Evolutionary conservation across 257 asterid species (phyloP), one percentile per base, ranked within the genome.

Genomic region (Hygrophila difformis): DNA sequence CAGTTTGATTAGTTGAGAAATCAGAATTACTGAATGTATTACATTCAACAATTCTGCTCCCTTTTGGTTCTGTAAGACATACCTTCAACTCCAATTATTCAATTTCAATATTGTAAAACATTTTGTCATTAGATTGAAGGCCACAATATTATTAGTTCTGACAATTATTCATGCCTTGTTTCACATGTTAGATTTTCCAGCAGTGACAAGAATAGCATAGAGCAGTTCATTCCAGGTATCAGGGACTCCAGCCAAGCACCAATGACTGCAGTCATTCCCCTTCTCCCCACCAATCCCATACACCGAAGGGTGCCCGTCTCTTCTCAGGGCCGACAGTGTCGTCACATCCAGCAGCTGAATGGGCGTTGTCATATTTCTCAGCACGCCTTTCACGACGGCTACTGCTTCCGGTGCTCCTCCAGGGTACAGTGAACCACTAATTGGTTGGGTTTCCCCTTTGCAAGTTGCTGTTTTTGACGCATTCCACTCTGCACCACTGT

Each of bases 201-300:
- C 31, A 5, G 56, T 35, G 9, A 72, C 6, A 1, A 67, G 57
- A 36, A 64, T 57, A 1, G 52, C 62, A 44, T 85, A 73, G 12
- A 84, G 62, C 12, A 73, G 56, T 31, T 81, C 61, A 60, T 84
- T 84, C 87, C 95, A 26, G 7, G 31, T 3, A 8, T 26, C 31
- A 5, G 31, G 31, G 7, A 69, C 77, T 12, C 91, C 93, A 17
- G 80, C 63, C 18, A 84, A 67, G 58, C 93, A 84, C 93, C 93
- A 84, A n/a, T 81, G 91, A 47, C 87, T 81, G 43, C 93, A 81
- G 44, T 85, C 95, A n/a, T 72, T 57, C 36, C 73, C 79, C 26
- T 10, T 57, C 4, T 13, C 18, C 6, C 63, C 76, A 3, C 64
- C 82, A 15, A 44, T 18, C 20, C 81, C 84, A 12, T 71, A 65